Percentiles rank a stretch among this genome's conserved stretches.
These are phyloP conservation scores for Nakaseomyces sp. DNA, from an alignment of 1,139 yeast species.

Conservation along the genomic window DNA sequence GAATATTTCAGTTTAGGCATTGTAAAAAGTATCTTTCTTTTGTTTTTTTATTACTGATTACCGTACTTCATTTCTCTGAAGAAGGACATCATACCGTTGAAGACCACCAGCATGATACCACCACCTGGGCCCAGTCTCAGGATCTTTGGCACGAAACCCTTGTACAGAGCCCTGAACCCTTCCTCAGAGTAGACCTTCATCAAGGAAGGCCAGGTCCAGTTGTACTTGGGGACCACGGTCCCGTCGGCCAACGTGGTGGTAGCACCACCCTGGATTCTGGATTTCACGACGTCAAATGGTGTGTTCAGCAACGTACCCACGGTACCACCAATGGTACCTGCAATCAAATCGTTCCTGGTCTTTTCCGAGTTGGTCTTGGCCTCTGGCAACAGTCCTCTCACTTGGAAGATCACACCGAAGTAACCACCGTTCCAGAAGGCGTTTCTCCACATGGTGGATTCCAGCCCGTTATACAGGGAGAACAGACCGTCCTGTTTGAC, in stretches of 20 bases:
- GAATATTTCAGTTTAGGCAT: too few relatives aligned
- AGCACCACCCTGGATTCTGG: slow-evolving; percentile 66
- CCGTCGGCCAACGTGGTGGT: slow-evolving; percentile 34
- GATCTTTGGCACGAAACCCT: slow-evolving; percentile 95
- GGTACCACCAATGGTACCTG: slow-evolving; percentile 96
- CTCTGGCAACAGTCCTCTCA: slow-evolving; percentile 68
- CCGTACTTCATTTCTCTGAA: slow-evolving; percentile 43
- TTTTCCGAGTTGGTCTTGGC: slow-evolving; percentile 63
- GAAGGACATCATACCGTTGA: slow-evolving; percentile 90
- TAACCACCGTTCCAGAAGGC: slow-evolving; percentile 96
- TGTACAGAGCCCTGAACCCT: slow-evolving; percentile 80
- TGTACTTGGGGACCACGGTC: slow-evolving; percentile 53
- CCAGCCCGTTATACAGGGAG: slow-evolving; percentile 89
- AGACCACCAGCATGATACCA: slow-evolving; percentile 91
- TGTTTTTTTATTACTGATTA: neutral
- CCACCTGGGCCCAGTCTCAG: slow-evolving; percentile 98
- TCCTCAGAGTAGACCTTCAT: slow-evolving; percentile 75
- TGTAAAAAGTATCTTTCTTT: too few relatives aligned
- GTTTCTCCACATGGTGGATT: slow-evolving; percentile 97
- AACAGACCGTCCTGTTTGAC: slow-evolving; percentile 66
- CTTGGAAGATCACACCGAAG: slow-evolving; percentile 89
- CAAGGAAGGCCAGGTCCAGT: slow-evolving; percentile 85
- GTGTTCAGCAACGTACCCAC: slow-evolving; percentile 90
- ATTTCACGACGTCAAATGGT: slow-evolving; percentile 96
- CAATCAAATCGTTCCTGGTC: slow-evolving; percentile 76